These are phyloP conservation scores for Globisporangium paroecandrum DNA, from an alignment of 352 stramenopile genomes.

Conservation along the genomic window DNA sequence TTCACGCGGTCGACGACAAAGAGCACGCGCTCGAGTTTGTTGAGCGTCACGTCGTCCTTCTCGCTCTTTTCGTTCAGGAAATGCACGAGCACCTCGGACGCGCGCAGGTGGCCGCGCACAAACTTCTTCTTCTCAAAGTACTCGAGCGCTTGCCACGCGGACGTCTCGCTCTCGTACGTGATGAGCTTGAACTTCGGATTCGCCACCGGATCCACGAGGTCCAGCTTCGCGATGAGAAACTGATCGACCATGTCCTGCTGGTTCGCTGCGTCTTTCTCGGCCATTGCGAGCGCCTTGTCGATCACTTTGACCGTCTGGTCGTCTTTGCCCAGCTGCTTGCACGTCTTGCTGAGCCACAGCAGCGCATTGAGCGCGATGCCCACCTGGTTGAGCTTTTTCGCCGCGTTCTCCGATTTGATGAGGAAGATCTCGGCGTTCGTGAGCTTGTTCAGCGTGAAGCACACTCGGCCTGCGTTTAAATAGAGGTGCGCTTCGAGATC, in stretches of 20 bases:
- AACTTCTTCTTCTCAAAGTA: constrained; percentile 51
- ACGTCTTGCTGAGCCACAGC: constrained; percentile 53
- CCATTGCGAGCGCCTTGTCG: constrained; percentile 17
- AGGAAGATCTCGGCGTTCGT: constrained; percentile 43
- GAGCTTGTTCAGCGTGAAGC: constrained; percentile 48
- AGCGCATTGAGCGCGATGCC: constrained; percentile 43
- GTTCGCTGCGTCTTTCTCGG: constrained; percentile 22
- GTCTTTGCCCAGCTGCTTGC: constrained; percentile 27
- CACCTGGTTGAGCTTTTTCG: constrained; percentile 23
- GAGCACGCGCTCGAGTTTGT: constrained; percentile 34
- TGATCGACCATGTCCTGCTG: constrained; percentile 40
- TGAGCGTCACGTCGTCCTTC: constrained; percentile 16
- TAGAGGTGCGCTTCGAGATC: constrained; percentile 47
- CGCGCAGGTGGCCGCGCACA: constrained; percentile 42
- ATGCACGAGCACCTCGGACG: constrained; percentile 27
- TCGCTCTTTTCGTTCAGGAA: constrained; percentile 18
- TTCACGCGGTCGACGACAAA: constrained; percentile 35
- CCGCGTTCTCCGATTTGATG: constrained; percentile 32
- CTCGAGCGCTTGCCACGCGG: constrained; percentile 37
- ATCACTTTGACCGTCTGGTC: constrained; percentile 19
- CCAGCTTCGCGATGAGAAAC: constrained; percentile 45
- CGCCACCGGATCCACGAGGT: constrained; percentile 35
- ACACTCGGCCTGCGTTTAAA: constrained; percentile 56
- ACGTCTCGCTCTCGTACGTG: constrained; percentile 17
- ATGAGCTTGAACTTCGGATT: constrained; percentile 18